Conservation (phyloP, 495 filamentous ascomycete species). For the Neurospora terricola region DNA sequence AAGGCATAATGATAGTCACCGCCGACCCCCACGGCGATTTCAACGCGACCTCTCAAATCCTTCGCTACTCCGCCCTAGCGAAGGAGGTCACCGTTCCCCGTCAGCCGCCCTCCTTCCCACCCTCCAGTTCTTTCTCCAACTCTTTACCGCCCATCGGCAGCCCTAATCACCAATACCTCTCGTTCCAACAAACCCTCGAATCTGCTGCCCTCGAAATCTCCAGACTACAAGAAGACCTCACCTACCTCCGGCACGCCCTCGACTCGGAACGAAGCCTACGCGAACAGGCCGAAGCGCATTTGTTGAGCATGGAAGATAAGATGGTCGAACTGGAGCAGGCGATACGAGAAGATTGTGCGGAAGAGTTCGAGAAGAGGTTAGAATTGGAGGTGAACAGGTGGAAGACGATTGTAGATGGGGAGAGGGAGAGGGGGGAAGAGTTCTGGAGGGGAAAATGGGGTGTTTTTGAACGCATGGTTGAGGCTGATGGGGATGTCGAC, state of each 20-base stretch:
- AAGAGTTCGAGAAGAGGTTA: slow-evolving; percentile 72
- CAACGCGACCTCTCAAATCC: slow-evolving; percentile 91
- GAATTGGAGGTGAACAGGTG: slow-evolving; percentile 65
- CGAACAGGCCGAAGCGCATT: slow-evolving; percentile 48
- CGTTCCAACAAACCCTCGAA: slow-evolving; percentile 50
- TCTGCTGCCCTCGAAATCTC: slow-evolving; percentile 64
- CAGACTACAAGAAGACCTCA: slow-evolving; percentile 63
- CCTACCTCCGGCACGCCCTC: slow-evolving; percentile 57
- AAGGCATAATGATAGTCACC: slow-evolving; percentile 91
- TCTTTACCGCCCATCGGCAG: slow-evolving; percentile 18
- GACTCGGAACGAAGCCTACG: slow-evolving; percentile 43
- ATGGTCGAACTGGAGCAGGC: slow-evolving; percentile 67
- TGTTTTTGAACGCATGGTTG: slow-evolving; percentile 51
- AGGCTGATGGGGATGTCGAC: slow-evolving; percentile 32
- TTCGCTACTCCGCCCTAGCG: slow-evolving; percentile 89
- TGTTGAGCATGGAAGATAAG: slow-evolving; percentile 54
- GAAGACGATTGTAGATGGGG: slow-evolving; percentile 61
- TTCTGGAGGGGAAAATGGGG: slow-evolving; percentile 88
- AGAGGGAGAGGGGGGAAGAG: slow-evolving; percentile 67
- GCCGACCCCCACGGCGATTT: slow-evolving; percentile 91
- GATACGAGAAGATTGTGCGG: slow-evolving; percentile 80
- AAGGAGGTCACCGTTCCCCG: slow-evolving; percentile 89
- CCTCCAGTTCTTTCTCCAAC: slow-evolving; percentile 27
- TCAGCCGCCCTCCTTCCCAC: slow-evolving; percentile 14
- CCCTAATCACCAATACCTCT: slow-evolving; percentile 15